Base-by-base conservation (phyloP, 345 rosid genomes). In the Lepidium aucheri region DNA sequence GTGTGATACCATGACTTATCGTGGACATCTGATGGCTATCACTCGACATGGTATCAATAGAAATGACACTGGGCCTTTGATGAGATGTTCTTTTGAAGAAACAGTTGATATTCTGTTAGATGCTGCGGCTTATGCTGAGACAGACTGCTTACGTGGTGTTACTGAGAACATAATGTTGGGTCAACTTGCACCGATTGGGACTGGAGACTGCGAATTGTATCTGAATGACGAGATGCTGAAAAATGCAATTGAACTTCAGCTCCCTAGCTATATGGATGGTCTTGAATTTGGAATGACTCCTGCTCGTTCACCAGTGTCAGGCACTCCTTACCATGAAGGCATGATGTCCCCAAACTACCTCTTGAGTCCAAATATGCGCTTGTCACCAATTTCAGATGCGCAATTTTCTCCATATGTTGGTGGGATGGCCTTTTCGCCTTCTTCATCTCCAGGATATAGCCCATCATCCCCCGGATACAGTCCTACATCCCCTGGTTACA, bases 11-110 rank as follows among this genome's bases (percentile, higher is more conserved):
- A 93, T 93, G 99, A 93, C 99, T 11, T 93, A 93, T 65, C 96
- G 99, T 2, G 97, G 99, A 63, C 96, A 90, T 78, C 79, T 93
- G 76, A 93, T 93, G 99, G 97, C 97, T 16, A 93, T 93, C 74
- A 93, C 99, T 35, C 96, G 97, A 44, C 97, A 93, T 69, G 99
- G 99, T 60, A 93, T 93, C 72, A 93, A 93, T 33, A 79, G 99
- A 43, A 93, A 93, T 63, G 97, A 93, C 63, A 93, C 99, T 15
- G 99, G 99, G 24, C 99, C 97, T 18, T 64, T 93, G 84, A 93
- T 93, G 97, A 90, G 99, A 56, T 93, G 99, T 72, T 93, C 96
- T 17, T 93, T 93, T 58, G 99, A 93, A 81, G 99, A 93, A 80
- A 93, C 99, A 8, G 99, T 93, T 28, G 99, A 90, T 78, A 93